Conservation (phyloP, 2,329 filamentous ascomycete genomes). For the Neodidymelliopsis sp. region DNA sequence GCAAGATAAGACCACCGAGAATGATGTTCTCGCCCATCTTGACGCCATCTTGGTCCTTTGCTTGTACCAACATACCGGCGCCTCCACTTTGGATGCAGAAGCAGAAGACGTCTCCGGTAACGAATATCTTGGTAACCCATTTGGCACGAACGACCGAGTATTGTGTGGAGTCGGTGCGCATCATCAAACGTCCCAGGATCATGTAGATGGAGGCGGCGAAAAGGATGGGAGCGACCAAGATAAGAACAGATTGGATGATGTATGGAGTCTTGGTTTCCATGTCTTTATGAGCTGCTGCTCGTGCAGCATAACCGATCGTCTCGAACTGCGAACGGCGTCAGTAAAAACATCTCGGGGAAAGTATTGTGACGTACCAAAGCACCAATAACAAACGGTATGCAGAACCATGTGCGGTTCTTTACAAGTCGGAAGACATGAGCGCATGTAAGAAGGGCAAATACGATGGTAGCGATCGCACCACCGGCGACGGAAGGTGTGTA, state of each 20-base stretch:
- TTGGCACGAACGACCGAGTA: conserved; percentile 53
- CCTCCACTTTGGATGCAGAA: conserved; percentile 61
- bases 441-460: conserved; percentile 56
- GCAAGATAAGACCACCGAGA: conserved; percentile 63
- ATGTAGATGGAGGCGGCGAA: conserved; percentile 59
- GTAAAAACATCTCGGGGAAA: neutral
- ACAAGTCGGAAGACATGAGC: conserved; percentile 55
- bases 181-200: conserved; percentile 54
- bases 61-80: conserved; percentile 52
- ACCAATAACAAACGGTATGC: conserved; percentile 58
- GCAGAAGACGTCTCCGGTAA: conserved; percentile 61
- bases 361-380: conserved; percentile 54
- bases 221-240: conserved; percentile 55
- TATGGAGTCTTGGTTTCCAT: conserved; percentile 42
- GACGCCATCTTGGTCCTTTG: conserved; percentile 29
- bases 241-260: conserved; percentile 51
- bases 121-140: conserved; percentile 64
- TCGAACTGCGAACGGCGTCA: conserved; percentile 40
- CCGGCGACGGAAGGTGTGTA: conserved; percentile 58
- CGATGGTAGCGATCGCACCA: conserved; percentile 56
- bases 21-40: conserved; percentile 61
- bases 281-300: conserved; percentile 42
- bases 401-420: conserved; percentile 59
- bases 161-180: conserved; percentile 51
- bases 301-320: conserved; percentile 49